Base-by-base conservation (phyloP, 2,329 filamentous ascomycete genomes). In the Botrytis medusae region DNA sequence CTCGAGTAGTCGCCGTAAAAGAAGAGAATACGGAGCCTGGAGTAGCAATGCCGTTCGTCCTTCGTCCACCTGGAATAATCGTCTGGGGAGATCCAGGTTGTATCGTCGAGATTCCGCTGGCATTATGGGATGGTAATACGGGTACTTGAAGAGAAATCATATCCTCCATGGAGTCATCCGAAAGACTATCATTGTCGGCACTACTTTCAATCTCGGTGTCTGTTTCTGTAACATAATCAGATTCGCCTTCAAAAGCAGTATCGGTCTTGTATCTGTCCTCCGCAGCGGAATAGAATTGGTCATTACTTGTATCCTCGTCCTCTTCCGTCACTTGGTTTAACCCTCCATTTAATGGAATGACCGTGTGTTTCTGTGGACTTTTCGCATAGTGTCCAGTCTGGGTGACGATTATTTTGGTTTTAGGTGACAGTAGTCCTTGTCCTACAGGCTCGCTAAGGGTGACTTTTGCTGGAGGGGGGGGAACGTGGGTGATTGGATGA, bases 361-460 rank as follows among this genome's bases (percentile, higher is more conserved):
- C 82, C 29, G 84, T 83, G 42, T 83, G 83, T 73, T 84, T 84
- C 76, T 85, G 84, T 78, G 80, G 82, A 81, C 81, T 86, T 84
- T 88, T 91, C 79, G 74, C 80, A 73, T 89, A 87, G 37, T 85
- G 86, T 77, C 86, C 88, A 7, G 89, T 88, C 40, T 88, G 87
- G 65, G 93, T 90, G 34, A 98, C 86, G 37, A 99, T 90, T 73
- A 99, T 93, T 79, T 92, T 94, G 25, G 95, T 99, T 20, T 85
- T 87, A 0, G 93, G 87, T 14, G 91, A 87, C 64, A 99, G 81
- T 8, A 96, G 82, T 14, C 96, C 96, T 82, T 99, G 96, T 9
- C 93, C 90, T 25, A 98, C 94, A 14, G 96, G 96, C 81, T 99
- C 96, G 81, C 95, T 98, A n/a, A 97, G 89, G 65, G 93, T 90